Base-by-base conservation (phyloP, 345 rosid species). In the Sapria himalayana region DNA sequence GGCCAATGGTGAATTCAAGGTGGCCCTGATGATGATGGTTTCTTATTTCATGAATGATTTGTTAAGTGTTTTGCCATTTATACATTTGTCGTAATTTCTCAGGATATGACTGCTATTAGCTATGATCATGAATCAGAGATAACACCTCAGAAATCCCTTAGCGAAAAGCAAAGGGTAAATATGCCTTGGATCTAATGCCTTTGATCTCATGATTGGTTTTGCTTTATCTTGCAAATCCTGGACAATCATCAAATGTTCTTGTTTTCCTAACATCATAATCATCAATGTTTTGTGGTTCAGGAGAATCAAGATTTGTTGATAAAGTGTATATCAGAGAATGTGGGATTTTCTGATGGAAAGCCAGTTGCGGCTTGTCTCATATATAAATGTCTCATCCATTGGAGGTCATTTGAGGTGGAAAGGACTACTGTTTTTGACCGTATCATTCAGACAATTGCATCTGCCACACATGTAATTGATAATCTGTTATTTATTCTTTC, bases 371-470 rank as follows among this genome's bases (percentile, higher is more conserved):
- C 99, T 42, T 89, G 92, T 60, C 61, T 84, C 44, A 71, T 79
- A 51, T 89, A 76, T 68, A 89, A 84, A 63, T 79, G 86, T 51
- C 95, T 89, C 25, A 91, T 79, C 50, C 99, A 89, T 25, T 89
- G 99, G 99, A 75, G 92, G 56, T 89, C 95, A 55, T 82, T 89
- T 70, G 99, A 89, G 69, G 95, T 71, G 36, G 99, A 84, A 73
- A 71, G 93, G 61, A 89, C 95, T 17, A 65, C 57, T 39, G 76
- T 89, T 52, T 82, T 89, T 73, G 95, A 89, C 66, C 93, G 93
- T 45, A 75, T 85, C 45, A 85, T 85, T 58, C 96, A 85, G 58
- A 71, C 93, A 51, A 77, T 85, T 63, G 91, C 96, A 55, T 69
- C 93, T 25, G 66, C 93, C 29, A 65, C 81, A 34, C 93, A 85